Base-by-base conservation (phyloP, 768 basidiomycete species). In the Grammothele lineata region DNA sequence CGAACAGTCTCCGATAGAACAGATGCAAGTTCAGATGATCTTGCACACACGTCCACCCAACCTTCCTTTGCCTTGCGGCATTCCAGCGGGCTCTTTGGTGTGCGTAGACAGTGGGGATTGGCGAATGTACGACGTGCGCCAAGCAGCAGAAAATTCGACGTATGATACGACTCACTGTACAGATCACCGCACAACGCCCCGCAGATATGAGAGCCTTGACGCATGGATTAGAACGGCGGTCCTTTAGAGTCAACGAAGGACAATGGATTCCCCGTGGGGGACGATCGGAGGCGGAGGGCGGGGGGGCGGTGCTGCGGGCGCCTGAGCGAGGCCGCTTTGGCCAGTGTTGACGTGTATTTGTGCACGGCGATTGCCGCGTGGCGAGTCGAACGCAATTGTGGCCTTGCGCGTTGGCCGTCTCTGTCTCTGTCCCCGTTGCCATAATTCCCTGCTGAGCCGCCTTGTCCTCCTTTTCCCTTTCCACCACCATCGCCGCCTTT, bases 321-420 rank as follows among this genome's bases (percentile, higher is more conserved):
- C n/a, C n/a, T n/a, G n/a, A n/a, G n/a, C n/a, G n/a, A n/a, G n/a
- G n/a, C n/a, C n/a, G n/a, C n/a, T n/a, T n/a, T n/a, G n/a, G n/a
- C n/a, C n/a, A n/a, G n/a, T 54, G 41, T 55, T 55, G 43, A 46
- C 23, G 30, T 22, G 14, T 55, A 40, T 55, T 55, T 51, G 50
- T n/a, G n/a, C n/a, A n/a, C n/a, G n/a, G n/a, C n/a, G n/a, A n/a
- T n/a, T n/a, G n/a, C n/a, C n/a, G n/a, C n/a, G n/a, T n/a, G n/a
- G n/a, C n/a, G n/a, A n/a, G n/a, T n/a, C n/a, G n/a, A n/a, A n/a
- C n/a, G n/a, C n/a, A n/a, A n/a, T n/a, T n/a, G n/a, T n/a, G n/a
- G n/a, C n/a, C n/a, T n/a, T n/a, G n/a, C n/a, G n/a, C n/a, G n/a
- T n/a, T 6, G 33, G 25, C 11, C 27, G 30, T 37, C 24, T n/a